These are phyloP conservation scores for Lasiosphaeria ovina DNA, from an alignment of 495 filamentous ascomycete species.

Conservation along the genomic window DNA sequence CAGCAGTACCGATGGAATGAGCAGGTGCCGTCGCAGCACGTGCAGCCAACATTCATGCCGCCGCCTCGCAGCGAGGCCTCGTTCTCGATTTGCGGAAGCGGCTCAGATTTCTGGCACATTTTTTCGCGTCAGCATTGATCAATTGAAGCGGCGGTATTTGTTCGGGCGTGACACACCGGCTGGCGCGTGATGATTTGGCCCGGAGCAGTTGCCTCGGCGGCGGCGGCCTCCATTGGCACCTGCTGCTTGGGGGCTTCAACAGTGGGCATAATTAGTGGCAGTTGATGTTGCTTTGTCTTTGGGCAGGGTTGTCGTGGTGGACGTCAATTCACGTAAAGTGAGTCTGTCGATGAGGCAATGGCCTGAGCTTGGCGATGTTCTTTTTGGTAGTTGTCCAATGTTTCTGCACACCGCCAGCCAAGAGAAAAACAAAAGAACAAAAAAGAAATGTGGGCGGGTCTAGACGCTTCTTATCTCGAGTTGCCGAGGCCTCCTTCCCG, in stretches of 20 bases:
- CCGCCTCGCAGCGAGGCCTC: conserved; percentile 20
- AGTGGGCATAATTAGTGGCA: conserved; percentile 20
- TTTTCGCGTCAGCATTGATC: background rate
- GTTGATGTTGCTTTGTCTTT: background rate
- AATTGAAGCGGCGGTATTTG: background rate
- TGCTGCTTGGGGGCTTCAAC: conserved; percentile 23
- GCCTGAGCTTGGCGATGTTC: background rate
- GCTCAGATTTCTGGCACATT: conserved; percentile 13
- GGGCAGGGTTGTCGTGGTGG: too few species aligned
- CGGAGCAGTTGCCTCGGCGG: background rate
- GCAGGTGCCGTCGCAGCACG: conserved; percentile 21
- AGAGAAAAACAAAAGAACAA: background rate
- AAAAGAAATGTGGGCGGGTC: background rate
- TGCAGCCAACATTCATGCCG: conserved; percentile 18
- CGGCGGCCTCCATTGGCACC: conserved; percentile 23
- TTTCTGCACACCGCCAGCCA: background rate
- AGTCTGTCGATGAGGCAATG: background rate
- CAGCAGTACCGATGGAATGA: conserved; percentile 19
- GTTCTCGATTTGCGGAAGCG: conserved; percentile 9
- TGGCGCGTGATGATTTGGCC: conserved; percentile 13
- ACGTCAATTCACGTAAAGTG: too few species aligned
- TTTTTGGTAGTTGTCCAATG: background rate
- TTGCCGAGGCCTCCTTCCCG: background rate
- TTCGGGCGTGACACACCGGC: conserved; percentile 12
- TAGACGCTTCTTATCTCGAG: background rate